Percentiles rank a stretch among this genome's conserved stretches.
These are phyloP conservation scores for Hypoxylon trugodes DNA, from an alignment of 495 filamentous ascomycete species.

Conservation along the genomic window DNA sequence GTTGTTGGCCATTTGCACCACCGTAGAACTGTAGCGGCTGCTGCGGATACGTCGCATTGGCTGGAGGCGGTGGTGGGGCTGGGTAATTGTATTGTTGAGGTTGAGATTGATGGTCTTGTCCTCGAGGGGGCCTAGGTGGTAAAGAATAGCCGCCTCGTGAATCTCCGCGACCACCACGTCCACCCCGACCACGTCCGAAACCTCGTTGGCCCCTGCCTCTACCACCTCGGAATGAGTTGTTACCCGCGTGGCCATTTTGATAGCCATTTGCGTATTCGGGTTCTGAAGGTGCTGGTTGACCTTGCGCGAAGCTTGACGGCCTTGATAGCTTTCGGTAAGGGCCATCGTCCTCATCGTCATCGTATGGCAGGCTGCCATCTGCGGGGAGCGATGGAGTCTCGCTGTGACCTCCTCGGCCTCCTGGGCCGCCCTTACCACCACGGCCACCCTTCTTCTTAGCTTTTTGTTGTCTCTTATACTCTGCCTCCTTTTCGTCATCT, in stretches of 20 bases:
- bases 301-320: constrained; percentile 63
- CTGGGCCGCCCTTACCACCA: constrained; percentile 45
- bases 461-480: constrained; percentile 71
- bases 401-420: constrained; percentile 44
- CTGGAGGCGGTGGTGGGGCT: constrained; percentile 20
- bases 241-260: constrained; percentile 29
- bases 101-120: constrained; percentile 42
- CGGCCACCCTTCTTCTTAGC: constrained; percentile 64
- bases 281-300: constrained; percentile 38
- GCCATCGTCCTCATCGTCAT: constrained; percentile 72
- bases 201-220: constrained; percentile 58
- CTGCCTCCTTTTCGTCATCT: constrained; percentile 91
- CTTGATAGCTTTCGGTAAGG: constrained; percentile 74
- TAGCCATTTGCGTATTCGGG: constrained; percentile 39
- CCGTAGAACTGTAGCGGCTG: constrained; percentile 33
- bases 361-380: constrained; percentile 47
- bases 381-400: constrained; percentile 49
- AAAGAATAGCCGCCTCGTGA: constrained; percentile 47
- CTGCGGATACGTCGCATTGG: constrained; percentile 25
- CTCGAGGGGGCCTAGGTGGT: constrained; percentile 41
- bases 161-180: constrained; percentile 46
- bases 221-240: constrained; percentile 54
- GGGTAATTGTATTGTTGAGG: constrained; percentile 36
- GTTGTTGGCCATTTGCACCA: constrained; percentile 29
- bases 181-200: constrained; percentile 49